Base-by-base conservation (phyloP, 2,329 filamentous ascomycete species). In the Colletotrichum horii region DNA sequence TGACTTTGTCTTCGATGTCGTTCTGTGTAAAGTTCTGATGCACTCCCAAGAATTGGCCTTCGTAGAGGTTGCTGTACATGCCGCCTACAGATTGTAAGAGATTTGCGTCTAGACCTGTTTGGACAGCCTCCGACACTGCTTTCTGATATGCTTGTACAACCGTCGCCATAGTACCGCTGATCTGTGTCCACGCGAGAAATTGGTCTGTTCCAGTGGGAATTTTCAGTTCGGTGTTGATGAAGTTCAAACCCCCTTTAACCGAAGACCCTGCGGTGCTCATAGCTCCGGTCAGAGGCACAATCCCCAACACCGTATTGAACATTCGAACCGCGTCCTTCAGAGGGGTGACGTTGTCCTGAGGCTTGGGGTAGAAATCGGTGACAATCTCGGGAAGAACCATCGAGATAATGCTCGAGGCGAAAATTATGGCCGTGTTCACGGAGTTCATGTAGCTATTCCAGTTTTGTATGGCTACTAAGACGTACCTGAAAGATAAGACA, bases 361-460 rank as follows among this genome's bases (percentile, higher is more conserved):
- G 73, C 55, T 76, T 61, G 16, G 73, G 70, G 60, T 71, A 74
- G 32, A 78, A 70, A 48, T 78, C 77, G 7, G 52, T 16, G 28
- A 77, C 76, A 26, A 78, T 72, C 6, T 56, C 70, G n/a, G 70
- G 76, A 8, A 78, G 72, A 19, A 48, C 66, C 28, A 75, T 67
- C 22, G 60, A 56, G 32, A 77, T 30, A 52, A 77, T 78, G 69
- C 67, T 76, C 6, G 67, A 74, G 34, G 76, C 71, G 38, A 74
- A 74, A n/a, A 26, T 69, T 52, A 78, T 60, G 58, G 75, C 72
- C 2, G 68, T 74, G 72, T 73, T 71, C 55, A 73, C 58, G 26
- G 65, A 75, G 64, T 77, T 60, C 34, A 78, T 74, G 66, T 74
- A 74, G 71, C 58, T 74, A 58, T 74, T 74, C 71, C 71, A 70